Base-by-base conservation (phyloP, 495 filamentous ascomycete species). In the Lasiosphaeris hirsuta region DNA sequence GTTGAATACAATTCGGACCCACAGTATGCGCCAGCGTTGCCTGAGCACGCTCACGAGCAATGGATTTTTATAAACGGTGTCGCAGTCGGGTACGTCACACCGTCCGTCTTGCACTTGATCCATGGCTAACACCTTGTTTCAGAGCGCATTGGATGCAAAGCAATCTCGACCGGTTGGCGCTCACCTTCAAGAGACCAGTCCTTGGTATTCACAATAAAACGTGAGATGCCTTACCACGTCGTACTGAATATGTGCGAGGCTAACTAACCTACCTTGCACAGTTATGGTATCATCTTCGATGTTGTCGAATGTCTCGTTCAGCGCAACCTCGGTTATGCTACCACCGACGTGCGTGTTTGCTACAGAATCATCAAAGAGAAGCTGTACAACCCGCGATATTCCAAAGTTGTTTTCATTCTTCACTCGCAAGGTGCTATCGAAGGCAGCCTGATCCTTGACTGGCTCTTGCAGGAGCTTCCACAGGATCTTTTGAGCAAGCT, bases 361-460 rank as follows among this genome's bases (percentile, higher is more conserved):
- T 82, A 81, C 60, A 56, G 75, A 35, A 78, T 77, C 52, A 67
- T 90, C 62, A 88, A 88, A 63, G 69, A 76, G 14, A 73, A 75
- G 14, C 75, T 90, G 18, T 78, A 83, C 57, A 72, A 84, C 46
- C 80, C 76, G 0, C 62, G 77, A 14, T 82, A 85, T 61, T 79
- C 81, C 18, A 93, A 90, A 62, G 82, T 94, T 11, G 75, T 95
- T 52, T 78, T 95, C 18, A 81, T 95, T 44, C 75, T 90, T 34
- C 91, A 96, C 67, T 89, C 85, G 15, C 90, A 95, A 67, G 91
- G 91, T 2, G 91, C 82, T 13, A 89, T 95, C 56, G 85, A 92
- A 67, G 82, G 86, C 5, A 79, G 84, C 1, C 69, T 92, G 51
- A 84, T 90, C 10, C 65, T 93, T 1, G 91, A 96, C 75, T 88